Evolutionary conservation across 768 basidiomycete genomes (phyloP).

Genomic region (Candolleomyces eurysporus): DNA sequence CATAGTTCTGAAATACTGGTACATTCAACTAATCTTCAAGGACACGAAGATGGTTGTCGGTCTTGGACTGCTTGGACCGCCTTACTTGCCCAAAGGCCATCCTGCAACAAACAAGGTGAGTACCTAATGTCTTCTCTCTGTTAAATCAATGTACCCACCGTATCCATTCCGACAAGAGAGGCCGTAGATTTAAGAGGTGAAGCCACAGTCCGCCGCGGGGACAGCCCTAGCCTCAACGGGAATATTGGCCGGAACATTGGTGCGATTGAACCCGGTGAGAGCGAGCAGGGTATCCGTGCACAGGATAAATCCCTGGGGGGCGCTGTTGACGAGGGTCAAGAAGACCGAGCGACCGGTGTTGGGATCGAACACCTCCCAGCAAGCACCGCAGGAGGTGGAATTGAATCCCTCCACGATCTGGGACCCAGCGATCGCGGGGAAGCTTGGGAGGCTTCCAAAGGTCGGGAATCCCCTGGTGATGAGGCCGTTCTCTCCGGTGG

Average conservation of each 20-base stretch:
- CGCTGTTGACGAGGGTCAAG: slow-evolving; percentile 10
- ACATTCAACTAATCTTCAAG: no score
- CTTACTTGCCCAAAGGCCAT: no score
- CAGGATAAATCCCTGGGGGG: neutral
- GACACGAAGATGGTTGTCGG: no score
- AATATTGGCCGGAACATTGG: neutral
- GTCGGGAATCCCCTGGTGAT: slow-evolving; percentile 7
- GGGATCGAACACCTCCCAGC: slow-evolving; percentile 4
- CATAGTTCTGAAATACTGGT: no score
- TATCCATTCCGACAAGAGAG: no score
- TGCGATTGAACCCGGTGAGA: neutral
- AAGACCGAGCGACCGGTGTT: slow-evolving; percentile 1
- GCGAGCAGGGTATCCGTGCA: neutral
- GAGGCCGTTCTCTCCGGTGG: slow-evolving; percentile 4
- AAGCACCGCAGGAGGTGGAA: slow-evolving; percentile 7
- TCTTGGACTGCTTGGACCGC: no score
- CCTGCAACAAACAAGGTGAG: no score
- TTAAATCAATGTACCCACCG: no score
- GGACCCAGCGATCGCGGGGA: slow-evolving; percentile 8
- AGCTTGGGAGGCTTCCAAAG: slow-evolving; percentile 9
- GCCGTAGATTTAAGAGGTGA: neutral
- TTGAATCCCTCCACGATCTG: slow-evolving; percentile 6
- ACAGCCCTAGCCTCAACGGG: neutral
- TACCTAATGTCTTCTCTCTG: no score
- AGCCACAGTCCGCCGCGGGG: neutral